Base-by-base conservation (phyloP, 768 basidiomycete genomes). In the Trametes coccinea region DNA sequence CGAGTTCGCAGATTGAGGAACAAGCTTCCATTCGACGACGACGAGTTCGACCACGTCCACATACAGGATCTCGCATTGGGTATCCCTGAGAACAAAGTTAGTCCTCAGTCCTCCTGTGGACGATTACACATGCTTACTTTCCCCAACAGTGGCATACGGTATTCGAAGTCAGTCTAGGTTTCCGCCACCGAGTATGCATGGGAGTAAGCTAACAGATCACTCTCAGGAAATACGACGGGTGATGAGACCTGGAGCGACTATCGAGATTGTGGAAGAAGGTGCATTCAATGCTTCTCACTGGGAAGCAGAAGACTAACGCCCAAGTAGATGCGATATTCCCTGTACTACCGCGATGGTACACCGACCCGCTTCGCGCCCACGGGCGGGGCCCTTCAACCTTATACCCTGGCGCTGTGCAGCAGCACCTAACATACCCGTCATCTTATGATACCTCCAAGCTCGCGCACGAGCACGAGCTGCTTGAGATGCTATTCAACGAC, bases 31-130 rank as follows among this genome's bases (percentile, higher is more conserved):
- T 92, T 91, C 69, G 89, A 91, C 14, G 90, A 92, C 56, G 89
- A 92, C 61, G 84, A 88, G 66, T 92, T 92, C 62, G 90, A 92
- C 71, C 84, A 89, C 71, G 84, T 92, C n/a, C 91, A 88, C 66
- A 82, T 92, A 16, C 57, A 65, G 16, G 49, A 67, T 34, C 51
- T 67, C 2, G 64, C 68, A 3, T 46, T 61, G 16, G 89, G 83
- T 14, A 83, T 91, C 33, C 89, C 88, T 5, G 90, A 92, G 70
- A 89, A 86, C 66, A 90, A 90, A 78, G 88, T 84, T 53, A 14
- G 65, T 44, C 43, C 4, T 47, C 47, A 1, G 14, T 65, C 30
- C 46, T 51, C 47, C 53, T 37, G 34, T 37, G 6, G 44, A 37
- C 41, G 30, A 43, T 30, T 33, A 41, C 31, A 43, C 51, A 13